A percentile compares a stretch with the other conserved stretches of the same genome.
Conservation (phyloP, 192 early-diverging fungal genomes). For the Coemansia sp. region DNA sequence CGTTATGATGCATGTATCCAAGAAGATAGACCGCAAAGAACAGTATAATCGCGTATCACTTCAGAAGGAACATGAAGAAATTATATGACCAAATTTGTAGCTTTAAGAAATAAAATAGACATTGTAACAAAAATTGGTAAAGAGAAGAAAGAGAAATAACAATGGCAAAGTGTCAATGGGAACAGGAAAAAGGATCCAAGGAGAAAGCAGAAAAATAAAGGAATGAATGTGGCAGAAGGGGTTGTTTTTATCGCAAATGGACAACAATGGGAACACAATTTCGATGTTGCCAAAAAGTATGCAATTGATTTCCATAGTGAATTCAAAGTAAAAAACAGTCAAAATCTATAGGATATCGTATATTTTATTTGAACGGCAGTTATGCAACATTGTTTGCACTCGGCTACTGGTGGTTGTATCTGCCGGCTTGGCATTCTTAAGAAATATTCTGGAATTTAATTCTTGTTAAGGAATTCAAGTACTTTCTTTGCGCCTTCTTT, state of each 20-base stretch:
- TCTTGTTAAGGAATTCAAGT: too few relatives aligned
- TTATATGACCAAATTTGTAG: background rate
- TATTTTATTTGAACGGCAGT: too few relatives aligned
- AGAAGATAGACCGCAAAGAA: background rate
- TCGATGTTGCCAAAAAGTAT: background rate
- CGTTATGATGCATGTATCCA: background rate
- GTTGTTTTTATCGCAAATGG: background rate
- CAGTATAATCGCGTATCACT: background rate
- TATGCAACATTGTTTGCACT: too few relatives aligned
- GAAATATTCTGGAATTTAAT: too few relatives aligned
- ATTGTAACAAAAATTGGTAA: background rate
- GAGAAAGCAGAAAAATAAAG: background rate
- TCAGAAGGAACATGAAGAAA: background rate
- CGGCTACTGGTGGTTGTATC: too few relatives aligned
- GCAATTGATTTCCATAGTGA: background rate
- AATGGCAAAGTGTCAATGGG: background rate
- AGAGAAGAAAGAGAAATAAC: background rate
- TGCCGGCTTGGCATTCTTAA: too few relatives aligned
- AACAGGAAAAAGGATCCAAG: background rate
- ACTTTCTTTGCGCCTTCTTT: too few relatives aligned
- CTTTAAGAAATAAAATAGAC: background rate
- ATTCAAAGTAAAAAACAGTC: too few relatives aligned
- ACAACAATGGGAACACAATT: background rate
- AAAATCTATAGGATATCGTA: too few relatives aligned
- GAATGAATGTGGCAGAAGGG: background rate